Percentiles rank a stretch among this genome's conserved stretches.
These are phyloP conservation scores for Oldenlandia corymbosa DNA, from an alignment of 257 asterid species.

Conservation along the genomic window DNA sequence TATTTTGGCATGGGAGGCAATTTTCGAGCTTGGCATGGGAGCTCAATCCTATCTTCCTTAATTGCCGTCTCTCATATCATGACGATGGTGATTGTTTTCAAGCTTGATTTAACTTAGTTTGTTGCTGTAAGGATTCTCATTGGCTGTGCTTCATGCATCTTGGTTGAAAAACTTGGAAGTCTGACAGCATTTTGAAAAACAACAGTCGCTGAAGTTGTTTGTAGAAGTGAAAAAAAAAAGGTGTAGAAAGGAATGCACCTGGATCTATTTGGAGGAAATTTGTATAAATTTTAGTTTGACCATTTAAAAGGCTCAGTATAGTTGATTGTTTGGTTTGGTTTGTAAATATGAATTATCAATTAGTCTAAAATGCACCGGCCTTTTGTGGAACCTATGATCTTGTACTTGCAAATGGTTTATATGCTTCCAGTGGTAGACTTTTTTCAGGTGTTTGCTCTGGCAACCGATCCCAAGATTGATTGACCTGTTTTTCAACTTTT, in stretches of 20 bases:
- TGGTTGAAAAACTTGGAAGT: neutral
- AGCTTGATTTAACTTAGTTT: neutral
- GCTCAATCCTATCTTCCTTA: conserved; percentile 51
- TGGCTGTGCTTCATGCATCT: neutral
- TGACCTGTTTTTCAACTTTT: too few relatives aligned
- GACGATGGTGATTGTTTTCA: conserved; percentile 13
- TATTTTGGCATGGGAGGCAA: too few relatives aligned
- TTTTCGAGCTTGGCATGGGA: too few relatives aligned
- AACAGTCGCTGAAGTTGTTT: neutral
- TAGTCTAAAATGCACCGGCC: neutral
- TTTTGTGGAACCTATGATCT: too few relatives aligned
- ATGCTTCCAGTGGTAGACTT: too few relatives aligned
- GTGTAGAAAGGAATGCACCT: too few relatives aligned
- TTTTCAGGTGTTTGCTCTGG: too few relatives aligned
- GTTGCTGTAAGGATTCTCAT: neutral
- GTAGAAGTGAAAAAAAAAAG: too few relatives aligned
- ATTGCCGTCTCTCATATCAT: conserved; percentile 27
- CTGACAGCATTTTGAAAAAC: neutral
- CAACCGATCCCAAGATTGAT: too few relatives aligned
- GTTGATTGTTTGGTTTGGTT: conserved; percentile 4
- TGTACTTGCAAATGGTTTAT: too few relatives aligned
- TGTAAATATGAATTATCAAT: conserved; percentile 12
- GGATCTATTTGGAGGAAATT: neutral
- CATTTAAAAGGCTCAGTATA: neutral
- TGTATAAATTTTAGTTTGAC: neutral